A percentile compares a stretch with the other conserved stretches of the same genome.
phyloP scores from a whole-genome alignment of 768 basidiomycete genomes.

The Boletus tomentosulus region DNA sequence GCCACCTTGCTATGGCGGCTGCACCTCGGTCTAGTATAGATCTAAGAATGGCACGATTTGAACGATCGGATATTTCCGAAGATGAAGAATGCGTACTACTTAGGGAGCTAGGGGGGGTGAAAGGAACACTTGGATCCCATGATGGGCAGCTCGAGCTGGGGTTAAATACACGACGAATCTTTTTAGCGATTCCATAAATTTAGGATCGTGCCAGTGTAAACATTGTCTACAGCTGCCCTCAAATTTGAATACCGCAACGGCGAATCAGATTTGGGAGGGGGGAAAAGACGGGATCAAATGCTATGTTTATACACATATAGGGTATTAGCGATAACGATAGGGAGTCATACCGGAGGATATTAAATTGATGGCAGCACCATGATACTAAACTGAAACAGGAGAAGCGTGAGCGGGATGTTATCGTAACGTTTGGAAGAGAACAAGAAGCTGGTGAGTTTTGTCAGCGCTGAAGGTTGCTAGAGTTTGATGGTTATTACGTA shows the following conservation, averaged over 20 bases:
- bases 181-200: background rate
- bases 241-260: background rate
- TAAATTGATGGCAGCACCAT: background rate
- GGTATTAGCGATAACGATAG: background rate
- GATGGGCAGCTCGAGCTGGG: background rate
- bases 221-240: background rate
- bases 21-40: background rate
- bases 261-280: background rate
- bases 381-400: background rate
- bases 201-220: background rate
- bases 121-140: background rate
- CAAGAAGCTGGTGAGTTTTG: background rate
- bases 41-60: background rate
- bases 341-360: background rate
- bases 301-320: background rate
- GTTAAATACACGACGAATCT: background rate
- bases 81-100: background rate
- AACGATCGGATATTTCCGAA: background rate
- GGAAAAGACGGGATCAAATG: background rate
- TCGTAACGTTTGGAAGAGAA: background rate
- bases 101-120: constrained; percentile 1
- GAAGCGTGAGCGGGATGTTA: background rate
- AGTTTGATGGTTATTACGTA: background rate
- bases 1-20: background rate
- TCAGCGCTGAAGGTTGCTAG: background rate